Evolutionary conservation across 2,329 filamentous ascomycete species (phyloP), one percentile per base, ranked within the genome.

Genomic region (Nemania serpens): DNA sequence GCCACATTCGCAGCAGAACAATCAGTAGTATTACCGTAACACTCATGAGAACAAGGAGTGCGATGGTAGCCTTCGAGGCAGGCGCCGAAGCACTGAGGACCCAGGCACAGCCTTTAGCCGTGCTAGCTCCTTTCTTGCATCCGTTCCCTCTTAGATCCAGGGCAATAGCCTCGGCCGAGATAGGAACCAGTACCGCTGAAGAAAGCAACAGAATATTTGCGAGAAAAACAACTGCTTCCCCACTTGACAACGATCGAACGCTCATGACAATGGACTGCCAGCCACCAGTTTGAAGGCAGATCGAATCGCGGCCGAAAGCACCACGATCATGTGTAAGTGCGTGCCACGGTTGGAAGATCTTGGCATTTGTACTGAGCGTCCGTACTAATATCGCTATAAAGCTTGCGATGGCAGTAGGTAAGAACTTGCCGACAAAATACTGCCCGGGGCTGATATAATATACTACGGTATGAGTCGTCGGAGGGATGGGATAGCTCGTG

Each of bases 261-360:
- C 68, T 65, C 18, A 69, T 66, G 2, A 62, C 29, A 0, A 71
- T 36, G 2, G 70, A 69, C 3, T 59, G 47, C 55, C 67, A 62
- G 0, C 71, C 69, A 2, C 66, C 60, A 0, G 69, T 70, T 11
- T 69, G 58, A 6, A 74, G 62, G 29, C 63, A 70, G 2, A 75
- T 59, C 0, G 76, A 77, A 13, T 75, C 68, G 10, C 66, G 63
- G 0, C 75, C 76, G 0, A 61, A 29, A 2, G 70, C 71, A 1
- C 76, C 76, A 7, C 50, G 64, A 1, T 65, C 62, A 36, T 68
- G 67, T 5, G 73, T 69, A 10, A 79, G 69, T 49, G 74, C 74
- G 63, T 77, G 74, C 69, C 73, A 78, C 0, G 76, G 76, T 63
- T 78, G 75, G 42, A 71, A 64, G 5, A 67, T 56, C 57, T 67